Evolutionary conservation across 371 early-diverging fungal species (phyloP), one percentile per base, ranked within the genome.

Genomic region (Haplosporangium sp.): DNA sequence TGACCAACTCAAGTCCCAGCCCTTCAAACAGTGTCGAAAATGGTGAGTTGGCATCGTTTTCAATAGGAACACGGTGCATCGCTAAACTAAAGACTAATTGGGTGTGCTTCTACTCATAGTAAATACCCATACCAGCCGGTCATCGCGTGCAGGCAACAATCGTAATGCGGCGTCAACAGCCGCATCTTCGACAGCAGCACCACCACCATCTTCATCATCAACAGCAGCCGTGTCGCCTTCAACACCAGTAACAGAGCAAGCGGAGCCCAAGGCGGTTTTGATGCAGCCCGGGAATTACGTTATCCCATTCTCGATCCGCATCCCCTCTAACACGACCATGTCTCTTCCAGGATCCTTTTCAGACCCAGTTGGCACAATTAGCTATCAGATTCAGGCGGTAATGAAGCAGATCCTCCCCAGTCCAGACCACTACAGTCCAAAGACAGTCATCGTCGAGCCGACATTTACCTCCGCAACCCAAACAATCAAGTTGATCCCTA

Each of bases 281-380:
- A 79, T 79, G 79, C 79, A 79, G 45, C 69, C 72, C 0, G 79
- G 79, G 42, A 79, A 79, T 53, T 79, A 79, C 6, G 79, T 79
- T 29, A 79, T 79, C 23, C 79, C 79, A 10, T 79, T 79, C 62
- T 79, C 79, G 18, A 72, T 79, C 21, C 73, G 79, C 5, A 79
- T 79, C 40, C 79, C 79, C 7, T 42, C 79, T 41, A 79, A 67
- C 54, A 50, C 73, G 0, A 53, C 46, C 18, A 72, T 79, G 73
- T 79, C 79, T 7, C 65, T 79, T 6, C 79, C 79, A 20, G 79
- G 79, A 13, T 79, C 79, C 14, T 79, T 79, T 56, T 61, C 79
- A 9, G 73, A 79, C 13, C 73, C 79, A 1, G 69, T 79, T 0
- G 79, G 79, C 6, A 60, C n/a, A 13, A 62, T 79, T 51, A 61